Conservation (phyloP, 345 rosid genomes). For the Conringia planisiliqua region DNA sequence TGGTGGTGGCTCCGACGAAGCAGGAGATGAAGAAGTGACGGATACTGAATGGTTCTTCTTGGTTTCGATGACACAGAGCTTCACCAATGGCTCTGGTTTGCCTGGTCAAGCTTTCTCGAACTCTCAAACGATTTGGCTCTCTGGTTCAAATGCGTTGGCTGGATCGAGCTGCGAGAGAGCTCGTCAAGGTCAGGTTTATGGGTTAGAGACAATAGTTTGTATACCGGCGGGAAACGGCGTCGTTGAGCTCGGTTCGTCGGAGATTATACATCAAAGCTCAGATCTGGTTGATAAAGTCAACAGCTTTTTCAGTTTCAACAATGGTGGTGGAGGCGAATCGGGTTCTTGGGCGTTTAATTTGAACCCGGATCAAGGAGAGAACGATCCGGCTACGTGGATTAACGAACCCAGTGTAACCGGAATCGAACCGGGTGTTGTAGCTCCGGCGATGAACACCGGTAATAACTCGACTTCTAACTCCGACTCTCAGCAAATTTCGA, state of each 20-base stretch:
- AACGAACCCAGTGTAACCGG: constrained; percentile 45
- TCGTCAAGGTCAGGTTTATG: constrained; percentile 66
- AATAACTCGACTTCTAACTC: constrained; percentile 27
- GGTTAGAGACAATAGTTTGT: constrained; percentile 77
- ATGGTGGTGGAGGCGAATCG: constrained; percentile 38
- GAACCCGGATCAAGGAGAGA: constrained; percentile 70
- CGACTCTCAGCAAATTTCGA: constrained; percentile 30
- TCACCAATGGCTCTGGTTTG: constrained; percentile 57
- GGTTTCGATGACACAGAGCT: constrained; percentile 86
- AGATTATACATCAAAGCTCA: constrained; percentile 58
- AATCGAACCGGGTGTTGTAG: constrained; percentile 25
- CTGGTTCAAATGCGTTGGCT: constrained; percentile 57
- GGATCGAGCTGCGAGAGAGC: constrained; percentile 68
- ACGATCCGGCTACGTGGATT: constrained; percentile 74
- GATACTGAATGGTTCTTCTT: constrained; percentile 97
- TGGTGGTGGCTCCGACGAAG: constrained; percentile 33
- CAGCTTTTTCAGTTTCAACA: constrained; percentile 55
- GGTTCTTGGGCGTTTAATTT: constrained; percentile 47
- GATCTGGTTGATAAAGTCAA: constrained; percentile 76
- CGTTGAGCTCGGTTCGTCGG: constrained; percentile 84
- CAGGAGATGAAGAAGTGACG: constrained; percentile 84
- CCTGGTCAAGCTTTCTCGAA: constrained; percentile 73
- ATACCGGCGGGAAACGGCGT: constrained; percentile 79
- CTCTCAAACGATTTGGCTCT: constrained; percentile 60
- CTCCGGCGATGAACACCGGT: neutral